These are phyloP conservation scores for Mycena galopus DNA, from an alignment of 768 basidiomycete species.

Conservation along the genomic window DNA sequence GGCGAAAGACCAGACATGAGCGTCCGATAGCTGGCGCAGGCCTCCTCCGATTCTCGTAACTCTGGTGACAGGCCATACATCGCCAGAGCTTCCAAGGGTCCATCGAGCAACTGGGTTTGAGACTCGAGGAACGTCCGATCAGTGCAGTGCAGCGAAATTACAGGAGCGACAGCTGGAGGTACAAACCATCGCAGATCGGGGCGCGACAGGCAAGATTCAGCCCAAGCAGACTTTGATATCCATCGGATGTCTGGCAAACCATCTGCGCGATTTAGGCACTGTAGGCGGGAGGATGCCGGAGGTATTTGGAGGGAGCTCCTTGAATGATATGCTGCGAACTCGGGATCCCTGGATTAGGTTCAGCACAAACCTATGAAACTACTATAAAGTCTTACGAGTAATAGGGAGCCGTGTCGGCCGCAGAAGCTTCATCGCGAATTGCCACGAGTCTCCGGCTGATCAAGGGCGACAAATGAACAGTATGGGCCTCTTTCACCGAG, in stretches of 20 bases:
- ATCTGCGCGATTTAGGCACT: slow-evolving; percentile 51
- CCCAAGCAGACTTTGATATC: slow-evolving; percentile 76
- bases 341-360: slow-evolving; percentile 59
- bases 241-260: slow-evolving; percentile 66
- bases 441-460: slow-evolving; percentile 68
- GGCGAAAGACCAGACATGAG: slow-evolving; percentile 73
- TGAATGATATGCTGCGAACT: slow-evolving; percentile 59
- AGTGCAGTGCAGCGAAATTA: slow-evolving; percentile 78
- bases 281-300: slow-evolving; percentile 42
- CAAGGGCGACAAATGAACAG: slow-evolving; percentile 69
- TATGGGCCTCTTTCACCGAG: slow-evolving; percentile 74
- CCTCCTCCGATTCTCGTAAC: slow-evolving; percentile 68
- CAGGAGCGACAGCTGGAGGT: slow-evolving; percentile 88
- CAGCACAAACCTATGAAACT: not conserved
- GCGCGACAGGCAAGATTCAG: slow-evolving; percentile 84
- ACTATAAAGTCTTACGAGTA: slow-evolving; percentile 53
- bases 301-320: slow-evolving; percentile 53
- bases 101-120: slow-evolving; percentile 70
- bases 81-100: slow-evolving; percentile 80
- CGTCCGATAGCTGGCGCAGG: slow-evolving; percentile 60
- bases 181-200: slow-evolving; percentile 87
- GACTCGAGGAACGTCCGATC: slow-evolving; percentile 85
- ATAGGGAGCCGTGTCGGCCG: slow-evolving; percentile 57
- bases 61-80: slow-evolving; percentile 87
- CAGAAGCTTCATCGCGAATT: slow-evolving; percentile 57